phyloP scores from a whole-genome alignment of 2,329 filamentous ascomycete species.

The Neospermospora avenae region DNA sequence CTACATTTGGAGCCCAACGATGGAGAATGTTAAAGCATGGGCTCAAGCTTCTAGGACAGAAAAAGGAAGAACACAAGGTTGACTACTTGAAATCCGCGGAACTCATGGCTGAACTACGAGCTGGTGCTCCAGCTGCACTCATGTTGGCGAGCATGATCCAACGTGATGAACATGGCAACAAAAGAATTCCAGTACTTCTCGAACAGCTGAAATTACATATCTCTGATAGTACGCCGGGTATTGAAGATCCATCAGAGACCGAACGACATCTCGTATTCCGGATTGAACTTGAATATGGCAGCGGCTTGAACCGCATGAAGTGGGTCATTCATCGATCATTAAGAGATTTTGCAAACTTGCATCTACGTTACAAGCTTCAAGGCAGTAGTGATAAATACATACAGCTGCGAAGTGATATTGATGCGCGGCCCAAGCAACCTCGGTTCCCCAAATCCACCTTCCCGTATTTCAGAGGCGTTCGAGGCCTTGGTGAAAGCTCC shows the following conservation, averaged over 20 bases:
- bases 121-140: constrained; percentile 86
- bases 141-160: constrained; percentile 98
- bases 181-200: constrained; percentile 87
- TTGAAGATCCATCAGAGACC: constrained; percentile 49
- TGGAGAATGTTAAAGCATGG: constrained; percentile 94
- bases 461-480: constrained; percentile 79
- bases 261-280: constrained; percentile 78
- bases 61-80: constrained; percentile 78
- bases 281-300: constrained; percentile 94
- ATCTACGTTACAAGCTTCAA: constrained; percentile 88
- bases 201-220: constrained; percentile 92
- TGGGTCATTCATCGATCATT: constrained; percentile 90
- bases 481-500: constrained; percentile 74
- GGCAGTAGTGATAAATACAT: constrained; percentile 81
- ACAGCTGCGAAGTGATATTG: constrained; percentile 61
- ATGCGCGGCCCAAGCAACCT: constrained; percentile 74
- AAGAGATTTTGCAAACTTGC: constrained; percentile 86
- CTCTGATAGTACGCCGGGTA: constrained; percentile 70
- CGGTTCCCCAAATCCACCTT: constrained; percentile 87
- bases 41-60: constrained; percentile 72
- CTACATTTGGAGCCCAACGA: constrained; percentile 74
- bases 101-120: constrained; percentile 89
- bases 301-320: constrained; percentile 91
- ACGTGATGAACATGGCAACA: constrained; percentile 92
- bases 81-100: constrained; percentile 96